Conservation (phyloP, 1,284 basidiomycete species). For the Heterobasidion parviporum region DNA sequence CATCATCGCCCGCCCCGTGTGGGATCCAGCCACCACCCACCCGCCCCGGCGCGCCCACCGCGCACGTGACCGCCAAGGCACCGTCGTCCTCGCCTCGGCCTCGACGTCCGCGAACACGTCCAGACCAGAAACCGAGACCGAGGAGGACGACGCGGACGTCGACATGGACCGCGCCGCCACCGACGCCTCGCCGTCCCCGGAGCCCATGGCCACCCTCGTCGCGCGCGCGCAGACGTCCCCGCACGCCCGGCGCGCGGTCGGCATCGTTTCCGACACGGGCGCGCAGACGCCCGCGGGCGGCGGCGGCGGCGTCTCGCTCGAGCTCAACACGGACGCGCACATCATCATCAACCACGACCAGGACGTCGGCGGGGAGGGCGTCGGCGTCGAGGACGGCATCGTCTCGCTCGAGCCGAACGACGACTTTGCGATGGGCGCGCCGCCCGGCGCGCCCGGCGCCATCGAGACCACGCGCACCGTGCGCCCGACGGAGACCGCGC, state of each 20-base stretch:
- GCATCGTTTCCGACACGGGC: conserved; percentile 52
- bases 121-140: conserved; percentile 64
- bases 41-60: conserved; percentile 21
- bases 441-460: conserved; percentile 75
- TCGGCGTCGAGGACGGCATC: conserved; percentile 59
- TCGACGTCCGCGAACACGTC: conserved; percentile 51
- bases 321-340: conserved; percentile 47
- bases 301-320: conserved; percentile 27
- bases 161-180: conserved; percentile 34
- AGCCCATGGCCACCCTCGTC: conserved; percentile 28
- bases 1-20: conserved; percentile 55
- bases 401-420: conserved; percentile 66
- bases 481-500: conserved; percentile 17
- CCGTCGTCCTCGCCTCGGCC: conserved; percentile 31
- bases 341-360: conserved; percentile 58
- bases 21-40: conserved; percentile 33
- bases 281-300: conserved; percentile 13
- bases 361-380: conserved; percentile 36
- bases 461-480: conserved; percentile 32
- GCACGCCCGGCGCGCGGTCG: conserved; percentile 42
- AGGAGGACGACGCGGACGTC: conserved; percentile 59
- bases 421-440: conserved; percentile 81
- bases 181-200: conserved; percentile 26
- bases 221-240: conserved; percentile 19
- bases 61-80: conserved; percentile 22